Evolutionary conservation across 192 early-diverging fungal species (phyloP), one percentile per base, ranked within the genome.

Genomic region (Entophlyctis helioformis): DNA sequence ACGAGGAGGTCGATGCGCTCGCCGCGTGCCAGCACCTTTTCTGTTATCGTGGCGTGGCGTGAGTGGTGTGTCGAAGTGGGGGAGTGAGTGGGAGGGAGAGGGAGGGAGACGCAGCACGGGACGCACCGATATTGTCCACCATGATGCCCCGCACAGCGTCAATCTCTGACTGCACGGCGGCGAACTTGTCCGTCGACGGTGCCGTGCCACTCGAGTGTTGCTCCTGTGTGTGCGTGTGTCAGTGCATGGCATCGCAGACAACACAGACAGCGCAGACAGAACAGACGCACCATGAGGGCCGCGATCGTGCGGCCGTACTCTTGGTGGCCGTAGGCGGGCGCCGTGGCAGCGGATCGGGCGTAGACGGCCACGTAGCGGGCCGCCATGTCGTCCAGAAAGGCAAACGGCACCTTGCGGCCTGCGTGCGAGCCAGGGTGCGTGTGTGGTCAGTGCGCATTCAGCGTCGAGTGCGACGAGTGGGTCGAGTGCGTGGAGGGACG

Each of bases 131-230:
- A 55, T 95, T 95, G 62, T 85, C 78, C 22, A 88, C 85, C 89
- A 95, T 91, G 34, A 91, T 86, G 68, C 89, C 87, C 59, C 83
- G 84, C 46, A 91, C 89, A 64, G 90, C 87, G 42, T 89, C 85
- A 53, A 95, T 88, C 62, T 91, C 87, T 21, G 83, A 83, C 50
- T 86, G 83, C 0, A 86, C 91, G 61, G 84, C 80, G 19, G 80
- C 75, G 46, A 89, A 71, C 26, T 68, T 68, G 61, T 91, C 88
- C 4, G 78, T 80, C 29, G 74, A 15, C 29, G 29, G 4, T 11
- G 29, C 29, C 29, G 29, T 31, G 29, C 29, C 11, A 11, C 29
- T 31, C 6, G 29, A 54, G 18, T n/a, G n/a, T n/a, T n/a, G n/a
- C n/a, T n/a, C n/a, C n/a, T n/a, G n/a, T n/a, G n/a, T n/a, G n/a